Base-by-base conservation (phyloP, 495 filamentous ascomycete genomes). In the Staphylotrichum longicolle region DNA sequence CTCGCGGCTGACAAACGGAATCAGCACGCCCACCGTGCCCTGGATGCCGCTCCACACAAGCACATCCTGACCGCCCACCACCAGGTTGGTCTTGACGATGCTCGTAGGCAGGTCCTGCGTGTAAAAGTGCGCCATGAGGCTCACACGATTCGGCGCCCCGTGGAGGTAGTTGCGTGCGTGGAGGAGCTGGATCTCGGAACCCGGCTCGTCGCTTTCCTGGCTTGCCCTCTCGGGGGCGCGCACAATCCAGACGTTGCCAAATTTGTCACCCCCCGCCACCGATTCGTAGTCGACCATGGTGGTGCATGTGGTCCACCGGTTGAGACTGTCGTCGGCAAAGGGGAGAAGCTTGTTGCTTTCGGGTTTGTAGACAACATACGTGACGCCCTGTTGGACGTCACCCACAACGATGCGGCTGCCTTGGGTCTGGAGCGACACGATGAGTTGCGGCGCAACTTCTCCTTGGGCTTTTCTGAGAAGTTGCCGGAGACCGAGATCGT, bases 271-370 rank as follows among this genome's bases (percentile, higher is more conserved):
- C 40, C 93, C 94, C 10, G 91, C 94, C 15, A 89, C 86, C 1
- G 93, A 96, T 71, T 98, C 94, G 75, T 99, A 99, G 71, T 99
- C 95, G 1, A 97, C 87, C 93, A 98, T 96, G 6, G 90, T 82
- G 1, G 86, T 89, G 50, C 87, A 85, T 2, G 90, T 93, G 1
- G 91, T 96, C 88, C 90, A 97, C 30, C 95, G 86, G 41, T 93
- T 79, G 58, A 97, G 79, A 14, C 86, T 86, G 71, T 99, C 95
- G 68, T 98, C 94, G 14, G 82, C 88, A 62, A 98, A 99, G 0
- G 92, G 89, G 62, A 99, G 93, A 42, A 98, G 78, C 40, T 86
- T 85, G 72, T 98, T 96, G 66, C 91, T 89, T 65, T 91, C 86
- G 46, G 88, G 88, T 71, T 99, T 98, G 77, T 95, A 98, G 34